These are phyloP conservation scores for Colletotrichum chlorophyti DNA, from an alignment of 2,329 filamentous ascomycete genomes.

Conservation along the genomic window DNA sequence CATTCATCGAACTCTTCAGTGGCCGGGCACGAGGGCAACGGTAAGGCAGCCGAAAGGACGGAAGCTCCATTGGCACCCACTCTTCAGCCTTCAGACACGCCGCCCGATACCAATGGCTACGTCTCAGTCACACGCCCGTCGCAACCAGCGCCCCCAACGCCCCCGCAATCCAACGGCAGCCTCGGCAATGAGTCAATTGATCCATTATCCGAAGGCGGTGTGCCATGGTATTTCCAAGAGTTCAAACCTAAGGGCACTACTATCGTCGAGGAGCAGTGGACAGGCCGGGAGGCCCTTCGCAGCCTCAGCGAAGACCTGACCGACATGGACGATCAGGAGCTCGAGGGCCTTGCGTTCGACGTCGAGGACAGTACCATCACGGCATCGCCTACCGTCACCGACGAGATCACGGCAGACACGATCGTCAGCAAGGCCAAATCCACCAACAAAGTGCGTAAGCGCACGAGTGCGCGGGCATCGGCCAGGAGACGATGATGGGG, in stretches of 20 bases:
- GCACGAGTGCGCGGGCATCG: conserved; percentile 39
- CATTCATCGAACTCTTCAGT: conserved; percentile 35
- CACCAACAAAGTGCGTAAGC: conserved; percentile 38
- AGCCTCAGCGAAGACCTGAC: conserved; percentile 85
- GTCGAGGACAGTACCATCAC: conserved; percentile 56
- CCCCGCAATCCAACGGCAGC: conserved; percentile 70
- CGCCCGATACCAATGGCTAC: conserved; percentile 57
- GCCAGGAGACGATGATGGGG: conserved; percentile 38
- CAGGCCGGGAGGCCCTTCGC: conserved; percentile 70
- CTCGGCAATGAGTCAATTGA: conserved; percentile 54
- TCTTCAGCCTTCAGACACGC: conserved; percentile 45
- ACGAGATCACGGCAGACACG: conserved; percentile 28
- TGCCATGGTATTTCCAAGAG: conserved; percentile 86
- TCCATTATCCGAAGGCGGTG: conserved; percentile 73
- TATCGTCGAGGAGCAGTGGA: conserved; percentile 77
- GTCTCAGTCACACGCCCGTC: conserved; percentile 39
- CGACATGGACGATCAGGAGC: conserved; percentile 89
- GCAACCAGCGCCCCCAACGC: conserved; percentile 64
- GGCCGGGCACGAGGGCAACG: conserved; percentile 35
- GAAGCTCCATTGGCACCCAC: conserved; percentile 37
- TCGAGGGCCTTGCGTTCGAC: conserved; percentile 71
- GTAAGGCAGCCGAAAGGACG: conserved; percentile 33
- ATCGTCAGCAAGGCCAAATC: conserved; percentile 37
- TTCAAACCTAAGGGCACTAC: conserved; percentile 84
- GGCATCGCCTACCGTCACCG: conserved; percentile 39